phyloP scores from a whole-genome alignment of 2,329 filamentous ascomycete species.

The Colletotrichum sp. region DNA sequence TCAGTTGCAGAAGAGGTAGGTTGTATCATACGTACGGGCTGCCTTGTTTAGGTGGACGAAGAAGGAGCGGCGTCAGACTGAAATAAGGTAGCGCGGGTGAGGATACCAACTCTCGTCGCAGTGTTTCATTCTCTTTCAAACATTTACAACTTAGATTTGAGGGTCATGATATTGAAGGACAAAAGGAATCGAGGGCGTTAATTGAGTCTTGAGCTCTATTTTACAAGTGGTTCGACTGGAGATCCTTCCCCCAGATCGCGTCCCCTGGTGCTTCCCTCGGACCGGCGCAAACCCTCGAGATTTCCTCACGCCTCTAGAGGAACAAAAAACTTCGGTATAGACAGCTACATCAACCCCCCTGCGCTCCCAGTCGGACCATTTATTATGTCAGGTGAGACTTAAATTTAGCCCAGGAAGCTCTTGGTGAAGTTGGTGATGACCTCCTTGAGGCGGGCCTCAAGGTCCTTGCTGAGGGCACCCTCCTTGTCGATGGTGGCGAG shows the following conservation, averaged over 20 bases:
- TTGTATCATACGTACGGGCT: neutral
- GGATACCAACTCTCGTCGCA: neutral
- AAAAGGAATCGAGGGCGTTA: conserved; percentile 67
- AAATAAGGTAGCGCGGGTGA: neutral
- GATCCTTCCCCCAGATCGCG: conserved; percentile 39
- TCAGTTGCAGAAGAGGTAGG: neutral
- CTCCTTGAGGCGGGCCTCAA: conserved; percentile 83
- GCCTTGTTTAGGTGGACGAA: neutral
- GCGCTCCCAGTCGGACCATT: conserved; percentile 28
- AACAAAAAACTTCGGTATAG: conserved; percentile 56
- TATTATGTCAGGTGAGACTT: conserved; percentile 33
- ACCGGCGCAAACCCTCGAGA: conserved; percentile 50
- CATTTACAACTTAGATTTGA: neutral
- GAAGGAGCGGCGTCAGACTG: too few relatives aligned
- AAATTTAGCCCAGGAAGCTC: conserved; percentile 75
- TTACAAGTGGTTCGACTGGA: conserved; percentile 64
- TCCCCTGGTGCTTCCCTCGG: conserved; percentile 40
- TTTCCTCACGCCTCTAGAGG: conserved; percentile 51
- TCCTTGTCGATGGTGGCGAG: conserved; percentile 91
- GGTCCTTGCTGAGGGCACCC: conserved; percentile 93
- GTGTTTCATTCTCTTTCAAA: neutral
- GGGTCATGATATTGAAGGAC: conserved; percentile 38
- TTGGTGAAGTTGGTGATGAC: conserved; percentile 85
- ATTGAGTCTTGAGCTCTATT: conserved; percentile 68
- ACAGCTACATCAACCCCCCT: conserved; percentile 44